Evolutionary conservation across 345 rosid genomes (phyloP).

Genomic region (Triadica sebifera): DNA sequence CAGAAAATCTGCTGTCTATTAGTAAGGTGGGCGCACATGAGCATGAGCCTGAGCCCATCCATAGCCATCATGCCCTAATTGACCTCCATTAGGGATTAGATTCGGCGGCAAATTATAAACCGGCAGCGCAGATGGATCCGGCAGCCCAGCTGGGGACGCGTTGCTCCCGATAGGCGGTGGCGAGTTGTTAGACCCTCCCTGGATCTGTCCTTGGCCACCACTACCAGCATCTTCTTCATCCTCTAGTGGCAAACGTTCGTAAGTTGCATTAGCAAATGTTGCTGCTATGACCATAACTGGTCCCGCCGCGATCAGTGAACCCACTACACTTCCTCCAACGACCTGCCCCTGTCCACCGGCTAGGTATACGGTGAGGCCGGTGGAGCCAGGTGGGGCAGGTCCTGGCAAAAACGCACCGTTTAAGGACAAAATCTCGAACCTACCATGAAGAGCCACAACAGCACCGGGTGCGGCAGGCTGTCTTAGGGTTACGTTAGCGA

Average conservation of each 20-base stretch:
- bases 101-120: slow-evolving; percentile 61
- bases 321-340: slow-evolving; percentile 77
- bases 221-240: slow-evolving; percentile 53
- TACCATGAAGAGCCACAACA: slow-evolving; percentile 66
- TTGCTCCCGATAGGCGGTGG: slow-evolving; percentile 49
- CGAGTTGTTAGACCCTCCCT: slow-evolving; percentile 38
- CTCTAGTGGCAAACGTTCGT: slow-evolving; percentile 72
- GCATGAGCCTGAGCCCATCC: slow-evolving; percentile 48
- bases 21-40: slow-evolving; percentile 44
- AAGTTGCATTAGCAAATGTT: slow-evolving; percentile 79
- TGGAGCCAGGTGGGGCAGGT: slow-evolving; percentile 84
- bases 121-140: slow-evolving; percentile 50
- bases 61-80: slow-evolving; percentile 69
- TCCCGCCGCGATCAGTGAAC: slow-evolving; percentile 66
- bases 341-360: slow-evolving; percentile 83
- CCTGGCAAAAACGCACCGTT: slow-evolving; percentile 83
- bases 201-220: slow-evolving; percentile 44
- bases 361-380: slow-evolving; percentile 73
- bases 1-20: not conserved
- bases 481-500: slow-evolving; percentile 76
- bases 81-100: slow-evolving; percentile 64
- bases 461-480: slow-evolving; percentile 79
- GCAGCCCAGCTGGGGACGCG: slow-evolving; percentile 37
- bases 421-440: slow-evolving; percentile 73
- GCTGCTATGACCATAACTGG: slow-evolving; percentile 86